Conservation (phyloP, 75 land plant genomes). For the Pinus taeda region DNA sequence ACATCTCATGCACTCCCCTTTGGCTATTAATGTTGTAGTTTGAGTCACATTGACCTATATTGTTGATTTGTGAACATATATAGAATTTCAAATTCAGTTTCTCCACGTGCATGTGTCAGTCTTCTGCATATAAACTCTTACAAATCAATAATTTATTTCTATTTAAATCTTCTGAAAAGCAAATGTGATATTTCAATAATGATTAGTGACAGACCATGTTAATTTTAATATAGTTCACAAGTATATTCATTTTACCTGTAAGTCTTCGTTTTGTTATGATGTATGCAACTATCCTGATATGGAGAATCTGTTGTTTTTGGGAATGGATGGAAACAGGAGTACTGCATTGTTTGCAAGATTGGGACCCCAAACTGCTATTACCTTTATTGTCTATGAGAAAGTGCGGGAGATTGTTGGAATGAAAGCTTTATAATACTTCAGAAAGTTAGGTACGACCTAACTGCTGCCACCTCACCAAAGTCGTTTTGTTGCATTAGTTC, state of each 20-base stretch:
- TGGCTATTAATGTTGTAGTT: too few relatives aligned
- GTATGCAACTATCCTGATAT: not conserved
- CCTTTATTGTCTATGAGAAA: constrained; percentile 67
- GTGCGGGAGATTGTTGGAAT: constrained; percentile 59
- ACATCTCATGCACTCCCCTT: too few relatives aligned
- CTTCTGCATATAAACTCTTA: too few relatives aligned
- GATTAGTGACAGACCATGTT: not conserved
- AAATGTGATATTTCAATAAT: not conserved
- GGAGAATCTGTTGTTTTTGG: not conserved
- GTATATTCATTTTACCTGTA: not conserved
- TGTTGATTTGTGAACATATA: too few relatives aligned
- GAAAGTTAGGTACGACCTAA: too few relatives aligned
- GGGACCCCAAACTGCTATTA: constrained; percentile 76
- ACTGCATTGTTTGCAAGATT: constrained; percentile 73
- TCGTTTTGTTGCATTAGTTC: too few relatives aligned
- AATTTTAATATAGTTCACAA: not conserved
- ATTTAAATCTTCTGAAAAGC: too few relatives aligned
- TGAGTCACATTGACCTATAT: too few relatives aligned
- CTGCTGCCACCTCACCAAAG: too few relatives aligned
- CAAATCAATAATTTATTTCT: too few relatives aligned
- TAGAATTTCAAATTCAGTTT: too few relatives aligned
- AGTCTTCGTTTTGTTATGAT: not conserved
- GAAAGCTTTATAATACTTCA: constrained; percentile 38
- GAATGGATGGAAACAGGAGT: constrained; percentile 37
- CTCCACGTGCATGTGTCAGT: too few relatives aligned